These are phyloP conservation scores for Adansonia grandidieri DNA, from an alignment of 441 rosid genomes.

Conservation along the genomic window DNA sequence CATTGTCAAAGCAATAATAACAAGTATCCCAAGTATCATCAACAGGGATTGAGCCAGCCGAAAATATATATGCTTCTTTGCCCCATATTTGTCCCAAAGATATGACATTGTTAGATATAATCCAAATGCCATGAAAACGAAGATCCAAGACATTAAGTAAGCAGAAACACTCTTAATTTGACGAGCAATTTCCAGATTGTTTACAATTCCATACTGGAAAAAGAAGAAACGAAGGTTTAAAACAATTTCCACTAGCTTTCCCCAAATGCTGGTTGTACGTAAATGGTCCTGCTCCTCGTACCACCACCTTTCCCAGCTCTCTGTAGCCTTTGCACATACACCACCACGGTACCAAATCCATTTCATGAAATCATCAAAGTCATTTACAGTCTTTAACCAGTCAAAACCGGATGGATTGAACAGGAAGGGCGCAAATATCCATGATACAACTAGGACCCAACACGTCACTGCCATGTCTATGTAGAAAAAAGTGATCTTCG, in stretches of 20 bases:
- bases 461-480: conserved; percentile 78
- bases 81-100: conserved; percentile 67
- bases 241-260: conserved; percentile 62
- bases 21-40: conserved; percentile 45
- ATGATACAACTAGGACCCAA: conserved; percentile 83
- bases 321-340: conserved; percentile 64
- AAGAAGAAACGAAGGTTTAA: conserved; percentile 87
- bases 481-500: conserved; percentile 69
- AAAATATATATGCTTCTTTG: conserved; percentile 65
- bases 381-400: conserved; percentile 88
- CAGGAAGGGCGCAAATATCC: conserved; percentile 82
- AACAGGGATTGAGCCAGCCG: conserved; percentile 69
- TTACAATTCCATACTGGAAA: conserved; percentile 86
- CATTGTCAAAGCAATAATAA: conserved; percentile 54
- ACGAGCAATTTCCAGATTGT: conserved; percentile 64
- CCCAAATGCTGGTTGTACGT: conserved; percentile 64
- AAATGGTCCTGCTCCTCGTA: conserved; percentile 84
- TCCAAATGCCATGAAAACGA: conserved; percentile 49
- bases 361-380: conserved; percentile 85
- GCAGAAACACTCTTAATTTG: conserved; percentile 60
- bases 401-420: conserved; percentile 92
- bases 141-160: conserved; percentile 76
- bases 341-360: conserved; percentile 84
- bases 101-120: conserved; percentile 50
- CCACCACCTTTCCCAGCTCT: conserved; percentile 99